phyloP scores from a whole-genome alignment of 345 rosid genomes.

The Heritiera fomes region DNA sequence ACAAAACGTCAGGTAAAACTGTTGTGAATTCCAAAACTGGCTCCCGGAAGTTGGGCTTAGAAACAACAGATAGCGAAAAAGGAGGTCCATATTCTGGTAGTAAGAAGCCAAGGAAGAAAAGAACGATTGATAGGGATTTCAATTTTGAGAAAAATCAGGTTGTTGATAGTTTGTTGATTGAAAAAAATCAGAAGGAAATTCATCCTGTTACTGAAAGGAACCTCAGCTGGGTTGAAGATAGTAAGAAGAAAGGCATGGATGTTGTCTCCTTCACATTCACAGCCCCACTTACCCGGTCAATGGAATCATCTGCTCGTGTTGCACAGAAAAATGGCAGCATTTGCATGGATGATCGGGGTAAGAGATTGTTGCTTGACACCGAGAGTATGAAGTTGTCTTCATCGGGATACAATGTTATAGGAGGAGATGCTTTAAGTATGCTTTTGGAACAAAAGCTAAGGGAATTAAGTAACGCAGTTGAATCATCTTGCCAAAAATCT shows the following conservation, averaged over 20 bases:
- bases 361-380: slow-evolving; percentile 48
- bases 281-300: slow-evolving; percentile 56
- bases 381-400: slow-evolving; percentile 52
- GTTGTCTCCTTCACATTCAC: slow-evolving; percentile 83
- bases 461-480: slow-evolving; percentile 62
- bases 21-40: slow-evolving; percentile 47
- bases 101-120: slow-evolving; percentile 63
- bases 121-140: slow-evolving; percentile 52
- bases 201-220: slow-evolving; percentile 36
- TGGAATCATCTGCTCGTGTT: slow-evolving; percentile 39
- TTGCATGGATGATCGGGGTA: slow-evolving; percentile 40
- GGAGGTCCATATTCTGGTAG: slow-evolving; percentile 36
- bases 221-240: slow-evolving; percentile 52
- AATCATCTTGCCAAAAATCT: slow-evolving; percentile 50
- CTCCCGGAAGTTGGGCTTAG: slow-evolving; percentile 55
- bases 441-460: slow-evolving; percentile 86
- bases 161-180: slow-evolving; percentile 30
- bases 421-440: slow-evolving; percentile 76
- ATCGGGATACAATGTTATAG: slow-evolving; percentile 56
- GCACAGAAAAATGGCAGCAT: slow-evolving; percentile 27
- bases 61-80: slow-evolving; percentile 38
- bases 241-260: slow-evolving; percentile 67
- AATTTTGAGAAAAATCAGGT: slow-evolving; percentile 44
- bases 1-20: slow-evolving; percentile 39
- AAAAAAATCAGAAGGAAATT: slow-evolving; percentile 40